Base-by-base conservation (phyloP, 352 stramenopile genomes). In the Pythium sp. region DNA sequence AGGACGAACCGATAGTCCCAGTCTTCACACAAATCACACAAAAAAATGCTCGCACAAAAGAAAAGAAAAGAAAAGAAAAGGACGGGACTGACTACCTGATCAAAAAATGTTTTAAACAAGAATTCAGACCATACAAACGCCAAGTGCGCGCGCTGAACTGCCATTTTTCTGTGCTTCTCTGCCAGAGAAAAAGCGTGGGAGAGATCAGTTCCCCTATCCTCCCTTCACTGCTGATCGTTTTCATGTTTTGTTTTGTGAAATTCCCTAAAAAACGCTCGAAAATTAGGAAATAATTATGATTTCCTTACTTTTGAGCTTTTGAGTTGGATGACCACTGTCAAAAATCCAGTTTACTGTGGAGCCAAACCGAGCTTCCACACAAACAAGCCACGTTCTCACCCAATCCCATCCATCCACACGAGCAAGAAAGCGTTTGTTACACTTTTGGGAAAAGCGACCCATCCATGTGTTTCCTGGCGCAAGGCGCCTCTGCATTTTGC, bases 401-500 rank as follows among this genome's bases (percentile, higher is more conserved):
- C 43, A 22, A 51, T 20, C 38, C 11, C 38, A 43, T 43, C 36
- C 36, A 43, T 43, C 11, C 36, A 18, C 36, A 43, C 36, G 15
- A 41, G 34, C 36, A 43, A 47, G 46, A 26, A 30, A 28, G 5
- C 47, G 22, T 55, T 28, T 43, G 36, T 43, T 43, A 43, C 36
- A 4, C 15, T 59, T 59, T 18, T 41, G 14, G 26, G 43, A 59
- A 59, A 59, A 38, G 53, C 53, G 22, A 58, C 28, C 46, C 47
- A 34, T 18, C 26, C 54, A 59, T 59, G 54, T 59, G 54, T 59
- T 59, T 59, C 54, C 26, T 59, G 54, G 6, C 54, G 54, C 26
- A 59, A 26, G 28, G 15, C 56, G 55, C 18, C 34, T 43, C 43
- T 51, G 43, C 43, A 51, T 22, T 51, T 51, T 47, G 41, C 43